Evolutionary conservation across 2,329 filamentous ascomycete genomes (phyloP).

Genomic region (Chrysosphaeria jannelii): DNA sequence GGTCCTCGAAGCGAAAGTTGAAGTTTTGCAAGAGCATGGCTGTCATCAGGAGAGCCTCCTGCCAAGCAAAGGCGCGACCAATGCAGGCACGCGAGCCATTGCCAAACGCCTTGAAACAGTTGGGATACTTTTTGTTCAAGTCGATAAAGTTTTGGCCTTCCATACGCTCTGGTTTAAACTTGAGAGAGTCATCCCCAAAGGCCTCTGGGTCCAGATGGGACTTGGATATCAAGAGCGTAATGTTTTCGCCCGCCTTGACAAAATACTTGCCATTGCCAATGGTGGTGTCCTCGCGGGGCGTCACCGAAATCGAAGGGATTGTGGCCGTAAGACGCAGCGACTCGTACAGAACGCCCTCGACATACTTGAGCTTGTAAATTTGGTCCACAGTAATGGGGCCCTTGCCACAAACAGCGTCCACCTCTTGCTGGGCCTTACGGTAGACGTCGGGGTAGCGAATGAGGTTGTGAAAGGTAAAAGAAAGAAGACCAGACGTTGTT

Average conservation of each 20-base stretch:
- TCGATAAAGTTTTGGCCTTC: slow-evolving; percentile 18
- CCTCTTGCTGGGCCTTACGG: slow-evolving; percentile 18
- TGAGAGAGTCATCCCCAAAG: slow-evolving; percentile 22
- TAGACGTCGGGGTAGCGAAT: slow-evolving; percentile 17
- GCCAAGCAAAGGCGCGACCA: slow-evolving; percentile 21
- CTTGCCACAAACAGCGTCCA: slow-evolving; percentile 18
- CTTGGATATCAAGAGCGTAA: slow-evolving; percentile 15
- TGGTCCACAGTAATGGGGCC: slow-evolving; percentile 17
- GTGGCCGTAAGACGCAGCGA: slow-evolving; percentile 14
- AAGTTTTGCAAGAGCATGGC: slow-evolving; percentile 38
- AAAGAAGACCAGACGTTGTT: slow-evolving; percentile 21
- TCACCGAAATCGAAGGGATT: slow-evolving; percentile 1
- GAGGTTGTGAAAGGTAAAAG: slow-evolving; percentile 19
- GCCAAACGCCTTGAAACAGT: slow-evolving; percentile 21
- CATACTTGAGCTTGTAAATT: slow-evolving; percentile 13
- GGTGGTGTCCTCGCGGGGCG: slow-evolving; percentile 14
- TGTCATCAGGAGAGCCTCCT: slow-evolving; percentile 15
- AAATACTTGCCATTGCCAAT: slow-evolving; percentile 18
- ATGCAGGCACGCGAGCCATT: slow-evolving; percentile 21
- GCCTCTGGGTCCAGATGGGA: slow-evolving; percentile 24
- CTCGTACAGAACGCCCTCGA: slow-evolving; percentile 23
- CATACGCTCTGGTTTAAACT: slow-evolving; percentile 31
- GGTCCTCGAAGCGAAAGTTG: slow-evolving; percentile 28
- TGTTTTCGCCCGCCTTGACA: slow-evolving; percentile 13
- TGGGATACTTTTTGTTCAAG: slow-evolving; percentile 8